Conservation (phyloP, 225 moss, liverwort and hornwort genomes). For the Sphagnum tenellum region DNA sequence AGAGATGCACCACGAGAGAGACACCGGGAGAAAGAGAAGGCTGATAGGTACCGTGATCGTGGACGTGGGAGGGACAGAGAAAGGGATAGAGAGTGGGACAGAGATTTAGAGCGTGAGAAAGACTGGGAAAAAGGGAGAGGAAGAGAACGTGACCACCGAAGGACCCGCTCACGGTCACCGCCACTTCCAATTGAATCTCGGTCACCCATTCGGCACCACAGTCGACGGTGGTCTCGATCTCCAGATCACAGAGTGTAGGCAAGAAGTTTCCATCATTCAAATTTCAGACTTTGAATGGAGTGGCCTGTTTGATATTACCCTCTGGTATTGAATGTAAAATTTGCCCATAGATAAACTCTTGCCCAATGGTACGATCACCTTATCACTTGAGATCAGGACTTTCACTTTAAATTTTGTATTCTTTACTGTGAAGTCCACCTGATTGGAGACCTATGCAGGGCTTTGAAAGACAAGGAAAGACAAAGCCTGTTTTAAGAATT, state of each 20-base stretch:
- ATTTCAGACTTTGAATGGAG: too few relatives aligned
- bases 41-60: neutral
- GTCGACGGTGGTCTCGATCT: slow-evolving; percentile 34
- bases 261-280: too few relatives aligned
- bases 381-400: too few relatives aligned
- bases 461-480: too few relatives aligned
- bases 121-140: slow-evolving; percentile 25
- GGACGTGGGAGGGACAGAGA: slow-evolving; percentile 12
- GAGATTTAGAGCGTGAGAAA: slow-evolving; percentile 17
- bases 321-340: too few relatives aligned
- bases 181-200: slow-evolving; percentile 20
- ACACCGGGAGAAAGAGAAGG: slow-evolving; percentile 16
- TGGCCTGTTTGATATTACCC: too few relatives aligned
- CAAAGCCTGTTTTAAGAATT: too few relatives aligned
- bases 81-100: slow-evolving; percentile 20
- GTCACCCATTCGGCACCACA: slow-evolving; percentile 18
- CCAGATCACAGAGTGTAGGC: slow-evolving; percentile 50
- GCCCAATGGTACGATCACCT: too few relatives aligned
- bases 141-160: slow-evolving; percentile 9
- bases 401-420: too few relatives aligned
- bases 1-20: slow-evolving; percentile 19
- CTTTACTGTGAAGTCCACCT: too few relatives aligned
- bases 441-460: too few relatives aligned
- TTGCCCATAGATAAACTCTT: too few relatives aligned
- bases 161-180: slow-evolving; percentile 30